phyloP scores from a whole-genome alignment of 2,329 filamentous ascomycete genomes.

The Rhynchosporium graminicola region DNA sequence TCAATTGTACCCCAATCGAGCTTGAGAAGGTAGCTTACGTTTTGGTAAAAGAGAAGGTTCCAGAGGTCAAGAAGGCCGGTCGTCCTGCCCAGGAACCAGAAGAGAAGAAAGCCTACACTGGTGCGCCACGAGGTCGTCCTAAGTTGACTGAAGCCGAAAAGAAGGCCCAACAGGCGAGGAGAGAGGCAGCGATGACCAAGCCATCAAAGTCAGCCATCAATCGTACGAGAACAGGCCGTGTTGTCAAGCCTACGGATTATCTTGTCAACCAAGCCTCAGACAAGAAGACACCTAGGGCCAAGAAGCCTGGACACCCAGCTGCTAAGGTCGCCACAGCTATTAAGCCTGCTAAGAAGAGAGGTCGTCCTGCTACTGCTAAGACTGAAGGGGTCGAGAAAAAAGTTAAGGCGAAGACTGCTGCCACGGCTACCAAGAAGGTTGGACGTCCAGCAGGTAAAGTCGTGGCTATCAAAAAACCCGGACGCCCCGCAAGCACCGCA shows the following conservation, averaged over 20 bases:
- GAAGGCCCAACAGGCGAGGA: constrained; percentile 5
- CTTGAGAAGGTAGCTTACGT: constrained; percentile 73
- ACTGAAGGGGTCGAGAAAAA: not conserved
- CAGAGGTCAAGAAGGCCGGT: constrained; percentile 20
- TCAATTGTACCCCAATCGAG: constrained; percentile 59
- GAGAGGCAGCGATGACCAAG: constrained; percentile 2
- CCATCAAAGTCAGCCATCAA: constrained; percentile 4
- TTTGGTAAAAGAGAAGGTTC: constrained; percentile 50
- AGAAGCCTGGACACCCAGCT: not conserved
- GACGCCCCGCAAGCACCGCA: not conserved
- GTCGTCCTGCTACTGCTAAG: not conserved
- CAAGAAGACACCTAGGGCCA: not conserved
- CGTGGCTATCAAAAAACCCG: not conserved
- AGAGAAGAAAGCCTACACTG: constrained; percentile 31
- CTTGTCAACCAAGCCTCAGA: not conserved
- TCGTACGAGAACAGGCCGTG: not conserved
- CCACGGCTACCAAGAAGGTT: constrained; percentile 14
- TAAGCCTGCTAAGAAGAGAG: constrained; percentile 8
- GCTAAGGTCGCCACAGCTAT: not conserved
- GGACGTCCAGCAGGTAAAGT: constrained; percentile 4
- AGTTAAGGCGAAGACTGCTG: constrained; percentile 13
- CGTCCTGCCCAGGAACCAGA: constrained; percentile 30
- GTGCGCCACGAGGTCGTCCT: constrained; percentile 14
- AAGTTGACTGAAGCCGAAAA: constrained; percentile 3
- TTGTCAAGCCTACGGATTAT: constrained; percentile 20